These are phyloP conservation scores for Leccinum boreale DNA, from an alignment of 768 basidiomycete species.

Conservation along the genomic window DNA sequence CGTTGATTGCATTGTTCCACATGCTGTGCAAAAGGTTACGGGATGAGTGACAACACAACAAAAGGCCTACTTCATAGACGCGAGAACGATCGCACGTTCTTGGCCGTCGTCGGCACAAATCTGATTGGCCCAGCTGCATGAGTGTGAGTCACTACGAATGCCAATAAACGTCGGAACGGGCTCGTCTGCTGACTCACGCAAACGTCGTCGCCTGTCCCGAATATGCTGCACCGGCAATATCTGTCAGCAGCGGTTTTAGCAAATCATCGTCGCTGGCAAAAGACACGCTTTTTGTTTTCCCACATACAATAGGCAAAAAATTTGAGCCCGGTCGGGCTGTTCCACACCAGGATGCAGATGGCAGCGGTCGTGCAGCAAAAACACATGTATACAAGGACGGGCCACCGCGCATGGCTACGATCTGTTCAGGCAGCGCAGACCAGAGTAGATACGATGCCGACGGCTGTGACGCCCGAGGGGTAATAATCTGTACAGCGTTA, in stretches of 20 bases:
- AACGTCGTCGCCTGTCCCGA: constrained; percentile 77
- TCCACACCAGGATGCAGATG: constrained; percentile 60
- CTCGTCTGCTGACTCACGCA: constrained; percentile 41
- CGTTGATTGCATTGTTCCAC: constrained; percentile 68
- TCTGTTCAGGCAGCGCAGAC: constrained; percentile 66
- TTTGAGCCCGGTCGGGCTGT: constrained; percentile 56
- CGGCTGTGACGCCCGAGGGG: constrained; percentile 62
- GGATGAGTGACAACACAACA: background rate
- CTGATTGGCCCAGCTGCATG: constrained; percentile 71
- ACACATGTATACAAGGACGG: constrained; percentile 62
- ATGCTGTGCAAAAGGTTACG: constrained; percentile 36
- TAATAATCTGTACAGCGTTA: constrained; percentile 43
- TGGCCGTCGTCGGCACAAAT: constrained; percentile 68
- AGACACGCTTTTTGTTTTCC: background rate
- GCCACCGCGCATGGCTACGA: constrained; percentile 53
- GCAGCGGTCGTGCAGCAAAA: constrained; percentile 50
- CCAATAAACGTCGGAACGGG: background rate
- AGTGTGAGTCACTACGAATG: background rate
- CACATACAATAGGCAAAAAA: constrained; percentile 72
- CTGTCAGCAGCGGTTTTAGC: constrained; percentile 23
- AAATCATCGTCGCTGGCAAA: background rate
- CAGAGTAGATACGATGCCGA: constrained; percentile 61
- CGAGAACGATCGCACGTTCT: constrained; percentile 66
- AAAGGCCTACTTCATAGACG: constrained; percentile 63
- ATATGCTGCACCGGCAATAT: constrained; percentile 64